Evolutionary conservation across 495 filamentous ascomycete genomes (phyloP).

Genomic region (Penicillium desertorum): DNA sequence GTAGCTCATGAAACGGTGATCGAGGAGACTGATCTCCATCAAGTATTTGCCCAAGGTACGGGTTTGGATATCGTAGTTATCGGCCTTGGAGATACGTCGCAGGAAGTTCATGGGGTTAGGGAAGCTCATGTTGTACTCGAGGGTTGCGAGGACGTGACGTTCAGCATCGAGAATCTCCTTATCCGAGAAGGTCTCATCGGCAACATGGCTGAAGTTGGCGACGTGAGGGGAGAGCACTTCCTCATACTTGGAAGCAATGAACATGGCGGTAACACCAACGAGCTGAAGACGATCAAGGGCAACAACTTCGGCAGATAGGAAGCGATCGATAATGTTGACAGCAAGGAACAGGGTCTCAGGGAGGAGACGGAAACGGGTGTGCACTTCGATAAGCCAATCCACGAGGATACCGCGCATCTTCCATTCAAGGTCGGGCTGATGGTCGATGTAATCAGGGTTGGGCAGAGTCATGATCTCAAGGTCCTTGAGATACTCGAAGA

Average conservation of each 20-base stretch:
- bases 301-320: slow-evolving; percentile 89
- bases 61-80: slow-evolving; percentile 96
- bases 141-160: slow-evolving; percentile 81
- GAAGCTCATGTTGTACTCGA: slow-evolving; percentile 97
- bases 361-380: slow-evolving; percentile 92
- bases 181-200: slow-evolving; percentile 96
- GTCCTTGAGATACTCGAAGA: slow-evolving; percentile 92
- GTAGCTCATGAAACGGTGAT: slow-evolving; percentile 86
- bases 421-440: slow-evolving; percentile 94
- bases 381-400: slow-evolving; percentile 98
- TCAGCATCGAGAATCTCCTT: slow-evolving; percentile 96
- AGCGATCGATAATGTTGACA: slow-evolving; percentile 97
- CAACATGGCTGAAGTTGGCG: slow-evolving; percentile 92
- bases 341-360: slow-evolving; percentile 97
- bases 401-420: slow-evolving; percentile 97
- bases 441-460: slow-evolving; percentile 90
- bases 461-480: slow-evolving; percentile 81
- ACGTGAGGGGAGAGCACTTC: slow-evolving; percentile 97
- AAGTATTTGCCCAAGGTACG: slow-evolving; percentile 96
- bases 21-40: slow-evolving; percentile 94
- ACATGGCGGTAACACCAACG: slow-evolving; percentile 96
- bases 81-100: slow-evolving; percentile 95
- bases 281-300: slow-evolving; percentile 93
- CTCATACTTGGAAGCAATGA: slow-evolving; percentile 98
- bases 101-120: slow-evolving; percentile 99